Conservation (phyloP, 352 stramenopile genomes). For the Pythium insidiosum region DNA sequence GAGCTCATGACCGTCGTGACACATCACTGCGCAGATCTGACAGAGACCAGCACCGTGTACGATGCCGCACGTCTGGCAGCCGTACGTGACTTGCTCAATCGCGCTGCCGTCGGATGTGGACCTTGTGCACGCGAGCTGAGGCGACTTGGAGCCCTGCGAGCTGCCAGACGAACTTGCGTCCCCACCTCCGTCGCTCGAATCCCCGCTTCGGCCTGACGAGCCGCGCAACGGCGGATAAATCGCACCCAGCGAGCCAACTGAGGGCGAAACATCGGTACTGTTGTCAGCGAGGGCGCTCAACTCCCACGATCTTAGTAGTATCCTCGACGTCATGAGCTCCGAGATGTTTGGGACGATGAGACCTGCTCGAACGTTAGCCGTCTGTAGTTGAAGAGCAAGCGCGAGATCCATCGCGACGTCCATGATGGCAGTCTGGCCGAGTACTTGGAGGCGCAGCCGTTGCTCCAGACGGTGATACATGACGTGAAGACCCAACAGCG, state of each 20-base stretch:
- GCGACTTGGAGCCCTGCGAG: not conserved
- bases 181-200: no score
- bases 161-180: not conserved
- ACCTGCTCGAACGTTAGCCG: not conserved
- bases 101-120: slow-evolving; percentile 75
- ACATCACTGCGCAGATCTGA: slow-evolving; percentile 55
- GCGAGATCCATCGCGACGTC: not conserved
- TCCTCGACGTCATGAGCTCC: no score
- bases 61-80: slow-evolving; percentile 77
- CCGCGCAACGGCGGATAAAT: no score
- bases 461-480: not conserved
- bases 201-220: no score
- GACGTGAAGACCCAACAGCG: not conserved
- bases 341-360: not conserved
- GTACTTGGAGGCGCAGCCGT: not conserved
- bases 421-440: not conserved
- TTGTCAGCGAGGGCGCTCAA: not conserved
- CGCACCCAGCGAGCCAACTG: not conserved
- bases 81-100: slow-evolving; percentile 68
- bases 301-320: not conserved
- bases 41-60: slow-evolving; percentile 63
- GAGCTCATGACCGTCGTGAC: slow-evolving; percentile 77
- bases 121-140: slow-evolving; percentile 41
- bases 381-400: not conserved
- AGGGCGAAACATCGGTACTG: not conserved